Evolutionary conservation across 352 stramenopile species (phyloP), one percentile per base, ranked within the genome.

Genomic region (Globisporangium rhizosaccharum): DNA sequence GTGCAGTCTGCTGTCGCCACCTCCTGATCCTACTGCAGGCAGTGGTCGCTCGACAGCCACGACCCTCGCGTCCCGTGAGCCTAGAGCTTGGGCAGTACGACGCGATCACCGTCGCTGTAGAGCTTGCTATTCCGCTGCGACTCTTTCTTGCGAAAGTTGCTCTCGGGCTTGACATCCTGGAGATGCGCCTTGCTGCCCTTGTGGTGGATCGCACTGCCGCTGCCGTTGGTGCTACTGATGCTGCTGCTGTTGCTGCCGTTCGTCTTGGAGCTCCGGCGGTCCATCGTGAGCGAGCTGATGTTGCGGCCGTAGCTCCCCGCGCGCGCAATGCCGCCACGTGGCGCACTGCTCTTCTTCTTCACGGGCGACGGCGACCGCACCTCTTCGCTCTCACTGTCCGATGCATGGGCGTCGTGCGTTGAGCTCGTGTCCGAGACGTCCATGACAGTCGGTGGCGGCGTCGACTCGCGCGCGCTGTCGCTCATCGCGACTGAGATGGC

Each of bases 331-430:
- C 53, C 59, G 58, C 59, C 75, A 23, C 53, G 45, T 2, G 37
- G 61, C 1, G 73, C 69, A 33, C 65, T 73, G 47, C 71, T 83
- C 63, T 88, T 87, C 51, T 87, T 90, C 51, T 87, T 90, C 53
- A 66, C 67, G 5, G 79, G 73, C 10, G 76, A 83, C 15, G 78
- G 54, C 23, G 66, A 64, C 18, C 82, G 62, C 11, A 72, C 73
- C 59, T 89, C 71, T 0, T 49, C 59, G 30, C 41, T 53, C 28
- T 71, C 71, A 18, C 71, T 71, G 28, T 69, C 65, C 1, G 65
- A 68, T 1, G 57, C 69, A 2, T 76, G 57, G 10, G 71, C 60
- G 17, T 67, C 66, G 23, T 60, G 48, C 53, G 42, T 57, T 15
- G 33, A 39, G 33, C 33, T 39, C 28, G 59, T 63, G 17, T 65